Conservation (phyloP, 371 early-diverging fungal genomes). For the Mortierella sp. region DNA sequence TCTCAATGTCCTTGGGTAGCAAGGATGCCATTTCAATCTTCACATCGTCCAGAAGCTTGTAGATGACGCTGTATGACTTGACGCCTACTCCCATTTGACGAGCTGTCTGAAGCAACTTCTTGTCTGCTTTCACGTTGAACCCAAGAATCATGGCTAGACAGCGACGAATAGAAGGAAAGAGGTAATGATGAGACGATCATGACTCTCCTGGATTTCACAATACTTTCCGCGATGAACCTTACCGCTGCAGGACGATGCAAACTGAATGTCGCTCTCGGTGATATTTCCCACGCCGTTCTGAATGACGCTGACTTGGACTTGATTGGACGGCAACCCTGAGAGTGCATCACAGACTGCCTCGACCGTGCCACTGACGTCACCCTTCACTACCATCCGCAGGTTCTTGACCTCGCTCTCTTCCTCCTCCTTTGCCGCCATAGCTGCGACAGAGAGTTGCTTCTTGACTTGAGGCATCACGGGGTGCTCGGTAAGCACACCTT, state of each 20-base stretch:
- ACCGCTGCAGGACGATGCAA: constrained; percentile 72
- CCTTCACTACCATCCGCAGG: constrained; percentile 62
- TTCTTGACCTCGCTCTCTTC: constrained; percentile 61
- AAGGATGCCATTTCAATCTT: constrained; percentile 80
- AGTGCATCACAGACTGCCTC: constrained; percentile 91
- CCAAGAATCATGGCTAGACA: constrained; percentile 75
- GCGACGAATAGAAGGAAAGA: background rate
- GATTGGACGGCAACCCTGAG: constrained; percentile 77
- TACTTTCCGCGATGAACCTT: constrained; percentile 3
- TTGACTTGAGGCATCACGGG: constrained; percentile 61
- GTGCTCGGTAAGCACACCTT: constrained; percentile 65
- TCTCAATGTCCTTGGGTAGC: constrained; percentile 81
- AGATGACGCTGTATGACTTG: constrained; percentile 83
- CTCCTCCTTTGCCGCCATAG: constrained; percentile 47
- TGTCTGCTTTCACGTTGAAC: constrained; percentile 89
- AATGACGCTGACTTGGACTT: constrained; percentile 80
- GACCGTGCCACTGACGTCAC: constrained; percentile 95
- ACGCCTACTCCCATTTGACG: constrained; percentile 71
- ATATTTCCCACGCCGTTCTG: constrained; percentile 87
- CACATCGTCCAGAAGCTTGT: constrained; percentile 89
- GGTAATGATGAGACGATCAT: background rate
- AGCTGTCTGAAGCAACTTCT: constrained; percentile 74
- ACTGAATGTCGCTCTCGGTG: constrained; percentile 80
- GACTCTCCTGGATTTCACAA: background rate
- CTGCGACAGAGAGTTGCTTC: constrained; percentile 39